A percentile compares a stretch with the other conserved stretches of the same genome.
phyloP scores from a whole-genome alignment of 106 monocot species.

The Alisma plantagoaquatica region DNA sequence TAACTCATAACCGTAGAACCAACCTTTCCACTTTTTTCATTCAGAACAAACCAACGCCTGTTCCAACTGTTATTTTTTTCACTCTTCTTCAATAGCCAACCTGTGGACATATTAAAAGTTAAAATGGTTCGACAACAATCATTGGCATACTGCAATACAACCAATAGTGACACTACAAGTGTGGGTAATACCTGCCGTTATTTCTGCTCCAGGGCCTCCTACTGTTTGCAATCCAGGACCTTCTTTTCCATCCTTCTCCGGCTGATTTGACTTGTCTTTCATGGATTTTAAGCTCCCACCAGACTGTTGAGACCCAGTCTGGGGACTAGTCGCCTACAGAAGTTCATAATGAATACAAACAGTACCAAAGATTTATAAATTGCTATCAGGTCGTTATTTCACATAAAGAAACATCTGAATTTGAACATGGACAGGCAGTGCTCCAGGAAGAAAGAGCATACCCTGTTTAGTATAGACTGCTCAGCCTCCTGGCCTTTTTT shows the following conservation, averaged over 20 bases:
- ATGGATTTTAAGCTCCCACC: slow-evolving; percentile 72
- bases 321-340: slow-evolving; percentile 79
- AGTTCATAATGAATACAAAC: too few species aligned
- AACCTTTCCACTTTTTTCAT: slow-evolving; percentile 89
- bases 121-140: too few species aligned
- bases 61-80: slow-evolving; percentile 75
- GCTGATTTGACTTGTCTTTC: slow-evolving; percentile 68
- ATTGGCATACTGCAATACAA: too few species aligned
- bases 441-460: slow-evolving; percentile 23
- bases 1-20: too few species aligned
- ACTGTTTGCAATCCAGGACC: slow-evolving; percentile 63
- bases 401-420: too few species aligned
- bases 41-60: slow-evolving; percentile 82
- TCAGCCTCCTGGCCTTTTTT: slow-evolving; percentile 83
- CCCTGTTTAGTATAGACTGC: slow-evolving; percentile 57
- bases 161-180: too few species aligned
- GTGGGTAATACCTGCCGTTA: slow-evolving; percentile 97
- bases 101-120: too few species aligned
- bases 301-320: slow-evolving; percentile 60
- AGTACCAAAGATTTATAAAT: too few species aligned
- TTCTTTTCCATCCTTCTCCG: slow-evolving; percentile 86
- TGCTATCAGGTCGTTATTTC: too few species aligned
- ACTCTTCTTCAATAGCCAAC: slow-evolving; percentile 62
- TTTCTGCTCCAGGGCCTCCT: slow-evolving; percentile 89
- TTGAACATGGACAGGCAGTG: too few species aligned